phyloP scores from a whole-genome alignment of 164 flowering plant species.

The Chloranthus sessilifolius region DNA sequence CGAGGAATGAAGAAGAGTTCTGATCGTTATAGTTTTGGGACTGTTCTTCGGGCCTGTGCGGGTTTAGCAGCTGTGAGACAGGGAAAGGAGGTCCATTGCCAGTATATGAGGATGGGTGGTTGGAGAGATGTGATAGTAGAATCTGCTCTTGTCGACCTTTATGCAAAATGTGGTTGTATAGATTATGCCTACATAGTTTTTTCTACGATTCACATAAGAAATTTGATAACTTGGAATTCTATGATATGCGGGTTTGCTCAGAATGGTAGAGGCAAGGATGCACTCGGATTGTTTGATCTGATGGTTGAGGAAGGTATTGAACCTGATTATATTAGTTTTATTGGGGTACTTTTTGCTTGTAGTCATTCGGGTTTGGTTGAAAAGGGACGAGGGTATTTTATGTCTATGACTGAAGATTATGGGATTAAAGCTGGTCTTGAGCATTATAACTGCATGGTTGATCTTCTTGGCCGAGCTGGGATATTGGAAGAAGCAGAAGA shows the following conservation, averaged over 20 bases:
- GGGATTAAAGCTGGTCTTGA: constrained; percentile 55
- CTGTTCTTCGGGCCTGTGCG: constrained; percentile 80
- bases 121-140: constrained; percentile 67
- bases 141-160: constrained; percentile 84
- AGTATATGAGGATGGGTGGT: constrained; percentile 58
- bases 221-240: constrained; percentile 80
- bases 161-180: constrained; percentile 75
- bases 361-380: constrained; percentile 76
- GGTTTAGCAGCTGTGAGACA: constrained; percentile 63
- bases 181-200: constrained; percentile 55
- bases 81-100: constrained; percentile 89
- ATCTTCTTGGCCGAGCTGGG: constrained; percentile 83
- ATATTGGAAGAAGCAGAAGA: constrained; percentile 76
- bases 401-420: constrained; percentile 42
- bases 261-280: constrained; percentile 69
- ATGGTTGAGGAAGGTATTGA: constrained; percentile 50
- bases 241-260: constrained; percentile 86
- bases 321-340: constrained; percentile 71
- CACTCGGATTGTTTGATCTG: constrained; percentile 41
- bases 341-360: constrained; percentile 83
- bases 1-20: constrained; percentile 36
- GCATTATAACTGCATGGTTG: constrained; percentile 84
- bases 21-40: constrained; percentile 70
- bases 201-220: constrained; percentile 32
- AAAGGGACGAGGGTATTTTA: constrained; percentile 54